Evolutionary conservation across 2,329 filamentous ascomycete species (phyloP).

Genomic region (Microsporum canis): DNA sequence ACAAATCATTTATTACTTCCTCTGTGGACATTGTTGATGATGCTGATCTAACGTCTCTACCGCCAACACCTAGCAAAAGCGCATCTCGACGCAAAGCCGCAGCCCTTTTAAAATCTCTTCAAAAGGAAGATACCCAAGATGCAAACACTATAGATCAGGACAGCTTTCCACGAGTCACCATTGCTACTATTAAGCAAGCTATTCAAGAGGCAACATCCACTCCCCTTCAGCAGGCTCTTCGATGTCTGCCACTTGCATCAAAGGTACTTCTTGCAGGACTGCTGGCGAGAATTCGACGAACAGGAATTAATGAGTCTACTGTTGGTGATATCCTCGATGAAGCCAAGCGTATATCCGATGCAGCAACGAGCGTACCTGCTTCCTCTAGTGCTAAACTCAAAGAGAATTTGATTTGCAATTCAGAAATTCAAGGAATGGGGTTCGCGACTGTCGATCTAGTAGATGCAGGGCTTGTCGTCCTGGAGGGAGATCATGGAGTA

Average conservation of each 20-base stretch:
- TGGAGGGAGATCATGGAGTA: constrained; percentile 46
- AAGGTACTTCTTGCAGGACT: constrained; percentile 81
- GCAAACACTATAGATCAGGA: constrained; percentile 9
- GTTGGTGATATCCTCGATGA: constrained; percentile 86
- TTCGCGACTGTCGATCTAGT: constrained; percentile 70
- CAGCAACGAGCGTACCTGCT: constrained; percentile 35
- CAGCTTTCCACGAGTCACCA: constrained; percentile 58
- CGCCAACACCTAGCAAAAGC: constrained; percentile 36
- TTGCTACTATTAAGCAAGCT: constrained; percentile 82
- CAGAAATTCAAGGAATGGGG: constrained; percentile 49
- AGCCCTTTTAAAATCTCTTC: not conserved
- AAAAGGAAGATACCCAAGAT: not conserved
- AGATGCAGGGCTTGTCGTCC: constrained; percentile 73
- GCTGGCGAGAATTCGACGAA: constrained; percentile 64
- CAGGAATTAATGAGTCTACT: constrained; percentile 74
- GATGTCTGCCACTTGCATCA: constrained; percentile 64
- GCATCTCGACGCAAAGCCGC: constrained; percentile 11
- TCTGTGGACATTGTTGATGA: constrained; percentile 13
- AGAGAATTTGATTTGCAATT: constrained; percentile 44
- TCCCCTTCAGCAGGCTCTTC: constrained; percentile 79
- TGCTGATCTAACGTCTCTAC: constrained; percentile 27
- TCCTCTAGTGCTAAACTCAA: constrained; percentile 48
- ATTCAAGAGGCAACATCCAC: constrained; percentile 92
- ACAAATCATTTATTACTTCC: not conserved
- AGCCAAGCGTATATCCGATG: constrained; percentile 53